Percentiles rank a stretch among this genome's conserved stretches.
Conservation (phyloP, 306 rosid species). For the Herpetospermum pedunculosum region DNA sequence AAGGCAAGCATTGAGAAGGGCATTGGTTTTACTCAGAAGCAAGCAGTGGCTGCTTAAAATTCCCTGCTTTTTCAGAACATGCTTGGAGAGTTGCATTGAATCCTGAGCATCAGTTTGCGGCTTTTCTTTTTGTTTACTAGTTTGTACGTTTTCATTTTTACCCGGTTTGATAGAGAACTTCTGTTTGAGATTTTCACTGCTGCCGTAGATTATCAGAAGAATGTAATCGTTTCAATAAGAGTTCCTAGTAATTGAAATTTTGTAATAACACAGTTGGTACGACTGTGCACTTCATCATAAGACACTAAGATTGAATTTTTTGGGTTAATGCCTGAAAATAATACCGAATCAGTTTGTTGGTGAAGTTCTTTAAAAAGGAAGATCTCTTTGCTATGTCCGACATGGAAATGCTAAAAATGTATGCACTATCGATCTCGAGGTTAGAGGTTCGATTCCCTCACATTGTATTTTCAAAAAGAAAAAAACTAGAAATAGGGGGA, state of each 20-base stretch:
- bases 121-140: background rate
- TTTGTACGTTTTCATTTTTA: background rate
- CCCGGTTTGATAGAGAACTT: background rate
- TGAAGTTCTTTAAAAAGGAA: background rate
- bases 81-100: background rate
- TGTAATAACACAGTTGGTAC: slow-evolving; percentile 34
- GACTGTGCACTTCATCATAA: background rate
- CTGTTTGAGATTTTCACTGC: slow-evolving; percentile 7
- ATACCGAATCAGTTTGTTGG: background rate
- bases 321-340: background rate
- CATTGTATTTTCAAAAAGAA: too few relatives aligned
- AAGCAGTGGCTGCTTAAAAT: slow-evolving; percentile 42
- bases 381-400: too few relatives aligned
- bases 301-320: background rate
- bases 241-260: slow-evolving; percentile 14
- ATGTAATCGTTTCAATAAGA: slow-evolving; percentile 14
- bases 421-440: too few relatives aligned
- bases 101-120: background rate
- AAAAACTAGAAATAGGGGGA: too few relatives aligned
- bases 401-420: too few relatives aligned
- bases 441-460: too few relatives aligned
- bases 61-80: background rate
- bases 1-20: slow-evolving; percentile 97
- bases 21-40: slow-evolving; percentile 65
- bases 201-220: slow-evolving; percentile 22